Evolutionary conservation across 495 filamentous ascomycete genomes (phyloP).

Genomic region (Aspergillus cristatus): DNA sequence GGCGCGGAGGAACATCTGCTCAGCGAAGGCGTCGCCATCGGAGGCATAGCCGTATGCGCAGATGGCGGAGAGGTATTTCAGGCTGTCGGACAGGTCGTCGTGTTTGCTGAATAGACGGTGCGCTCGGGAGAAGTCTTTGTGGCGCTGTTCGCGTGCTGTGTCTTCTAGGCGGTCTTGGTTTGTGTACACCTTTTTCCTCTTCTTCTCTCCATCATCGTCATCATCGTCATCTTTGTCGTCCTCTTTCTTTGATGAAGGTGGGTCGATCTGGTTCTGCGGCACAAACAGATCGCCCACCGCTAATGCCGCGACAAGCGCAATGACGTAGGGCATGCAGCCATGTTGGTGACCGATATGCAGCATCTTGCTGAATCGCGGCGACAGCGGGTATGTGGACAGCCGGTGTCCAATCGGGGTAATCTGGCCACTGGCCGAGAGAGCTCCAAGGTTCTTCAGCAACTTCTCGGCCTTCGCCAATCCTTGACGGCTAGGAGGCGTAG

Average conservation of each 20-base stretch:
- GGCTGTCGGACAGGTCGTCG: slow-evolving; percentile 74
- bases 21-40: slow-evolving; percentile 56
- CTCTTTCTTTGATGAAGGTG: slow-evolving; percentile 18
- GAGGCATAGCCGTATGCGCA: slow-evolving; percentile 72
- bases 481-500: slow-evolving; percentile 75
- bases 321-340: slow-evolving; percentile 73
- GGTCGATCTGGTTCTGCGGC: slow-evolving; percentile 69
- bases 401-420: slow-evolving; percentile 68
- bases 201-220: slow-evolving; percentile 30
- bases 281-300: slow-evolving; percentile 85
- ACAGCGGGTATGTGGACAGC: slow-evolving; percentile 81
- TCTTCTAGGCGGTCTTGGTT: slow-evolving; percentile 60
- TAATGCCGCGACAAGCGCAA: slow-evolving; percentile 80
- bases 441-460: slow-evolving; percentile 65
- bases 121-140: slow-evolving; percentile 62
- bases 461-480: slow-evolving; percentile 81
- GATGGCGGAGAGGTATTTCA: slow-evolving; percentile 82
- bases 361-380: slow-evolving; percentile 85
- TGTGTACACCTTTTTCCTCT: slow-evolving; percentile 42
- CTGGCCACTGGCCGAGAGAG: slow-evolving; percentile 56
- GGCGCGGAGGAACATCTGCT: slow-evolving; percentile 68
- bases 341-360: slow-evolving; percentile 78
- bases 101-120: slow-evolving; percentile 74
- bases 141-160: slow-evolving; percentile 50
- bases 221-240: too few species aligned